Base-by-base conservation (phyloP, 1,139 yeast genomes). In the Hanseniaspora gamundiae region DNA sequence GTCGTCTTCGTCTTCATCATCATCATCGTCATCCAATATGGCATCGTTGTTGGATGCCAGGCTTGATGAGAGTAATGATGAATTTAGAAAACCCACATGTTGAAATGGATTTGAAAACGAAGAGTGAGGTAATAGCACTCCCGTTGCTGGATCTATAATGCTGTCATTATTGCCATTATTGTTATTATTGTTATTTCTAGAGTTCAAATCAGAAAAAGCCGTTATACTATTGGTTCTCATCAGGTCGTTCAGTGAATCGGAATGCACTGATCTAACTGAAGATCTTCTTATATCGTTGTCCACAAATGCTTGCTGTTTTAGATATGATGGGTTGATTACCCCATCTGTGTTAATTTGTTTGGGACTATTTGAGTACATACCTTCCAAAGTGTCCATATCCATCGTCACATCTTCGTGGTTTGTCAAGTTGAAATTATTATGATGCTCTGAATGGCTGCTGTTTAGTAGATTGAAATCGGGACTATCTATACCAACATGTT, bases 41-140 rank as follows among this genome's bases (percentile, higher is more conserved):
- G 47, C 45, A 17, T 39, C 39, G 26, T 41, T 38, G 24, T 42
- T 38, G 11, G 35, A 19, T 2, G 28, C 24, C 19, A 35, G 13
- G 22, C 14, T 29, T 29, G 9, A 22, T 21, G 17, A 41, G 39
- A 24, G 22, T 26, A 11, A 42, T 22, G 39, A 42, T 47, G 27
- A 41, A 30, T 22, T 39, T 45, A 49, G 38, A 40, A 50, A 50
- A 13, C 52, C 52, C 1, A 47, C 49, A 16, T 47, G 42, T 39
- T 47, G 48, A 14, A 42, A 42, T 38, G 45, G 47, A 35, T 45
- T 44, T n/a, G 53, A 49, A 39, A 49, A 50, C 20, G 52, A 49
- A 10, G 38, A 36, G 13, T 42, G 42, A 17, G 31, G 35, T 36
- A 41, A 36, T 22, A 45, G 39, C 17, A 16, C 14, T 14, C 41